These are phyloP conservation scores for Cryptosporidium meleagridis DNA, from an alignment of 169 alveolate species.

Conservation along the genomic window DNA sequence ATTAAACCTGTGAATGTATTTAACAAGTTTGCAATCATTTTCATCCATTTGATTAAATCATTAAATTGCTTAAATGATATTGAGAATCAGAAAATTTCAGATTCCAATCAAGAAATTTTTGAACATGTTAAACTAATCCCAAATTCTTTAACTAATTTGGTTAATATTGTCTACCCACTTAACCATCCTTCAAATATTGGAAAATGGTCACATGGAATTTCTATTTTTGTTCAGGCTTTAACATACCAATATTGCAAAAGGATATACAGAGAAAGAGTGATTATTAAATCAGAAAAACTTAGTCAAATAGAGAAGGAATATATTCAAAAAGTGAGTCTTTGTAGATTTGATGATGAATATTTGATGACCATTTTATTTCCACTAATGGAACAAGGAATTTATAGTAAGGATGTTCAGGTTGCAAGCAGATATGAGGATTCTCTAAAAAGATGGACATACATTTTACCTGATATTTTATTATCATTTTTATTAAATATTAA, in stretches of 20 bases:
- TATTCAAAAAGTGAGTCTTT: neutral
- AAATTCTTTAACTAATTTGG: neutral
- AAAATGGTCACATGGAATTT: slow-evolving; percentile 62
- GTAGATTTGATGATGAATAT: slow-evolving; percentile 72
- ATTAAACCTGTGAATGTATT: slow-evolving; percentile 32
- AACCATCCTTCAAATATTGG: slow-evolving; percentile 59
- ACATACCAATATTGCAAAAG: slow-evolving; percentile 72
- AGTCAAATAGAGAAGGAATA: neutral
- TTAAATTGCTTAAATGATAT: neutral
- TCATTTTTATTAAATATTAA: slow-evolving; percentile 25
- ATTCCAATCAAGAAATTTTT: neutral
- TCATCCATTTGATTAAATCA: slow-evolving; percentile 38
- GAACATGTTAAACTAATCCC: slow-evolving; percentile 5
- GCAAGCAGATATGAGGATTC: slow-evolving; percentile 63
- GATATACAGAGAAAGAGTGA: slow-evolving; percentile 43
- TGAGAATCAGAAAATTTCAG: neutral
- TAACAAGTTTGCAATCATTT: slow-evolving; percentile 53
- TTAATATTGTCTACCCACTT: slow-evolving; percentile 31
- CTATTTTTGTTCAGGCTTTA: slow-evolving; percentile 57
- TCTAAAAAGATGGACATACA: slow-evolving; percentile 67
- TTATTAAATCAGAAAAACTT: neutral
- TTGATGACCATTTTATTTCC: slow-evolving; percentile 46
- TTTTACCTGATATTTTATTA: slow-evolving; percentile 41
- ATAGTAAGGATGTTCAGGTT: slow-evolving; percentile 54
- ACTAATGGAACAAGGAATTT: slow-evolving; percentile 61